These are phyloP conservation scores for Pseudoscleropodium purum DNA, from an alignment of 225 moss, liverwort and hornwort genomes.

Conservation along the genomic window DNA sequence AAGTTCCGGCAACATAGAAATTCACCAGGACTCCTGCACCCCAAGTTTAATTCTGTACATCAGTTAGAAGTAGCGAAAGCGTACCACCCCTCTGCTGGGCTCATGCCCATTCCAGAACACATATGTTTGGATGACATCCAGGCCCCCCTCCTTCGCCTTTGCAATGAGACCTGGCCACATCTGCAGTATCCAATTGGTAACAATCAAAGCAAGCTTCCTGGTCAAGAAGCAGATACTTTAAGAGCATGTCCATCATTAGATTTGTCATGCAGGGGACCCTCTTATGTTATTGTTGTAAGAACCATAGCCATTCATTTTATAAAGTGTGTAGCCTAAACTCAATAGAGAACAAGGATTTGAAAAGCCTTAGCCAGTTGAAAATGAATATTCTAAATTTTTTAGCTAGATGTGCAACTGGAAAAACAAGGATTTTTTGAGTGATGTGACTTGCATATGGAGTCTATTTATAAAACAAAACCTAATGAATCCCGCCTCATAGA, in stretches of 20 bases:
- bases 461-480: not conserved
- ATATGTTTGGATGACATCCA: constrained; percentile 80
- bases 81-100: constrained; percentile 56
- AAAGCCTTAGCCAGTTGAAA: too few species aligned
- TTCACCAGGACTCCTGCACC: not conserved
- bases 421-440: not conserved
- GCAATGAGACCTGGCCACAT: constrained; percentile 78
- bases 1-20: not conserved
- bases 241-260: not conserved
- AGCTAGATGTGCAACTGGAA: not conserved
- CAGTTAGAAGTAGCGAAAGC: not conserved
- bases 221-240: not conserved
- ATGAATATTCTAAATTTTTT: not conserved
- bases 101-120: constrained; percentile 88
- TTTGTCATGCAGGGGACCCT: not conserved
- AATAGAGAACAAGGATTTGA: not conserved
- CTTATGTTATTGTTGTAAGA: not conserved
- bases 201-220: not conserved
- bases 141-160: constrained; percentile 70
- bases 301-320: not conserved
- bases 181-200: constrained; percentile 8
- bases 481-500: not conserved
- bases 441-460: not conserved
- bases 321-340: not conserved
- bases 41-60: not conserved